These are phyloP conservation scores for Naganishia liquefaciens DNA, from an alignment of 1,284 basidiomycete genomes.

Conservation along the genomic window DNA sequence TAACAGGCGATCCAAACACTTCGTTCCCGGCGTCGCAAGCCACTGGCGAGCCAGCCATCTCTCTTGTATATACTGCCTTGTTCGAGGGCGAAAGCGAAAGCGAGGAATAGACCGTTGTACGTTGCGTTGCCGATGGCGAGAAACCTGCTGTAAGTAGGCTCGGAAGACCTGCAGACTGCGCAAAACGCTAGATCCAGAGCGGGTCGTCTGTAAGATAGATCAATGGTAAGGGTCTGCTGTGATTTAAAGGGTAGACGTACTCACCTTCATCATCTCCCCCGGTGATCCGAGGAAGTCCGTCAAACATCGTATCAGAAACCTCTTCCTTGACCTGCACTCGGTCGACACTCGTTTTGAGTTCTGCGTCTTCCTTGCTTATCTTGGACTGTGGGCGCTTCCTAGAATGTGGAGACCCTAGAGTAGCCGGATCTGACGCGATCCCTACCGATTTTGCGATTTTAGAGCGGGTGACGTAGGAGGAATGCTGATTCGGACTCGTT, in stretches of 20 bases:
- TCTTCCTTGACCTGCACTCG: slow-evolving; percentile 20
- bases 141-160: background rate
- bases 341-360: background rate
- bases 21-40: too few species aligned
- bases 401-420: background rate
- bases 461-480: slow-evolving; percentile 6
- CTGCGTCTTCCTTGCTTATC: background rate
- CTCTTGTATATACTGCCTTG: too few species aligned
- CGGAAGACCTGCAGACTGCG: background rate
- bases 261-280: slow-evolving; percentile 26
- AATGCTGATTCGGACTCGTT: background rate
- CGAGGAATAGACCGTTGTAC: background rate
- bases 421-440: background rate
- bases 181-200: slow-evolving; percentile 1
- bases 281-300: slow-evolving; percentile 11
- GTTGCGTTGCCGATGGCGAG: background rate
- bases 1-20: too few species aligned
- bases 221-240: background rate
- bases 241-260: background rate
- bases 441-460: slow-evolving; percentile 1
- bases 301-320: slow-evolving; percentile 1
- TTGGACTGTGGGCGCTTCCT: background rate
- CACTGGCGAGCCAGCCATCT: too few species aligned
- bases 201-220: background rate
- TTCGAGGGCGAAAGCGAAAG: background rate